Conservation (phyloP, 352 stramenopile genomes). For the Peronospora belbahrii region DNA sequence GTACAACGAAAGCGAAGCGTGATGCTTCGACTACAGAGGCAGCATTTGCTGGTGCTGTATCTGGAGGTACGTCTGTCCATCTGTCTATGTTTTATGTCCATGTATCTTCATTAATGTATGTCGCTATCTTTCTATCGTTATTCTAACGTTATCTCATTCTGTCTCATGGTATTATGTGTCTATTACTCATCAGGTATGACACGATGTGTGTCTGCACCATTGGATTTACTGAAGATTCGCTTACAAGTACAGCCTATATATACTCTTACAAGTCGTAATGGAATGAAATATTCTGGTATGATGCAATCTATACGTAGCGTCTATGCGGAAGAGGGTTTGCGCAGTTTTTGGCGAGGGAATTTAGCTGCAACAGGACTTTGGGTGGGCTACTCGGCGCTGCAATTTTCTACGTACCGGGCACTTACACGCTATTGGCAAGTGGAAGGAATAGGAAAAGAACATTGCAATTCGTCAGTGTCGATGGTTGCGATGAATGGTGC, state of each 20-base stretch:
- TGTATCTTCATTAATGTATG: too few species aligned
- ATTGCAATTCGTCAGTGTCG: not conserved
- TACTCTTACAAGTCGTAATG: slow-evolving; percentile 21
- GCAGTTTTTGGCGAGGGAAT: slow-evolving; percentile 81
- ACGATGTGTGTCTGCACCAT: slow-evolving; percentile 60
- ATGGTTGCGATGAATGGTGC: slow-evolving; percentile 81
- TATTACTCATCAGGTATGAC: slow-evolving; percentile 33
- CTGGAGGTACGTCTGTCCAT: slow-evolving; percentile 36
- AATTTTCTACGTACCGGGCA: slow-evolving; percentile 64
- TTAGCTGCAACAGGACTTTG: slow-evolving; percentile 67
- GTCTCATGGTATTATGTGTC: not conserved
- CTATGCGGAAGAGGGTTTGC: slow-evolving; percentile 70
- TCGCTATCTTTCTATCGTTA: too few species aligned
- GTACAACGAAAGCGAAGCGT: slow-evolving; percentile 7
- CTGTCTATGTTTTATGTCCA: too few species aligned
- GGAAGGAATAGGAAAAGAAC: slow-evolving; percentile 3
- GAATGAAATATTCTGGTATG: slow-evolving; percentile 47
- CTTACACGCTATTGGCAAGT: slow-evolving; percentile 35
- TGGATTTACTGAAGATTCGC: slow-evolving; percentile 77
- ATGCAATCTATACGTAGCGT: slow-evolving; percentile 56
- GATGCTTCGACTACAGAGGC: slow-evolving; percentile 39
- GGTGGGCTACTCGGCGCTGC: slow-evolving; percentile 74
- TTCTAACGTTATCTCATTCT: not conserved
- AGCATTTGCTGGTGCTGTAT: slow-evolving; percentile 49
- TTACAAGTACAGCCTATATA: slow-evolving; percentile 73